A percentile compares a stretch with the other conserved stretches of the same genome.
Conservation (phyloP, 1,139 yeast genomes). For the Protomyces inundatus region DNA sequence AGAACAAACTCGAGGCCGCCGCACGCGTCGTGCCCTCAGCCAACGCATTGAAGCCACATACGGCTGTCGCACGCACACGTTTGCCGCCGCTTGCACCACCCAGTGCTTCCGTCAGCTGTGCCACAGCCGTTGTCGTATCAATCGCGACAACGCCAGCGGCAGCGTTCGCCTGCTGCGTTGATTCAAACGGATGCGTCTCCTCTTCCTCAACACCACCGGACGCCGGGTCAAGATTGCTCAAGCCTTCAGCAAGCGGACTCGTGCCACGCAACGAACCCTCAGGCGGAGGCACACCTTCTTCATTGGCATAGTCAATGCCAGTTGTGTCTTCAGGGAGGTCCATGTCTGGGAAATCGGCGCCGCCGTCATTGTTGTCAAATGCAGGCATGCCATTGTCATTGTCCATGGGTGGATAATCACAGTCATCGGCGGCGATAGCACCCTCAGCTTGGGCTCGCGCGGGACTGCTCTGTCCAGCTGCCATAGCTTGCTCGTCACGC, state of each 20-base stretch:
- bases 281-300: background rate
- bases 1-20: conserved; percentile 71
- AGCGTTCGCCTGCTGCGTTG: background rate
- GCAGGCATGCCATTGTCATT: background rate
- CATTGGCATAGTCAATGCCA: background rate
- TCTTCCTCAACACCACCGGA: background rate
- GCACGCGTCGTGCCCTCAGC: conserved; percentile 36
- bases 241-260: background rate
- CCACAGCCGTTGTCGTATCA: background rate
- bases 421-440: background rate
- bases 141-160: background rate
- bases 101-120: background rate
- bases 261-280: background rate
- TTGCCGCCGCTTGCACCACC: background rate
- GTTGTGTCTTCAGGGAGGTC: conserved; percentile 3
- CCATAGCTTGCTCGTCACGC: background rate
- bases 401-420: background rate
- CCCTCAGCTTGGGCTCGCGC: background rate
- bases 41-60: conserved; percentile 16
- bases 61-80: background rate
- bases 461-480: background rate
- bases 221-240: background rate
- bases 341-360: conserved; percentile 10
- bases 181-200: background rate
- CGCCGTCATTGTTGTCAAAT: background rate